Percentiles rank a stretch among this genome's conserved stretches.
These are phyloP conservation scores for Cryptosporidium sp. DNA, from an alignment of 169 alveolate genomes.

Conservation along the genomic window DNA sequence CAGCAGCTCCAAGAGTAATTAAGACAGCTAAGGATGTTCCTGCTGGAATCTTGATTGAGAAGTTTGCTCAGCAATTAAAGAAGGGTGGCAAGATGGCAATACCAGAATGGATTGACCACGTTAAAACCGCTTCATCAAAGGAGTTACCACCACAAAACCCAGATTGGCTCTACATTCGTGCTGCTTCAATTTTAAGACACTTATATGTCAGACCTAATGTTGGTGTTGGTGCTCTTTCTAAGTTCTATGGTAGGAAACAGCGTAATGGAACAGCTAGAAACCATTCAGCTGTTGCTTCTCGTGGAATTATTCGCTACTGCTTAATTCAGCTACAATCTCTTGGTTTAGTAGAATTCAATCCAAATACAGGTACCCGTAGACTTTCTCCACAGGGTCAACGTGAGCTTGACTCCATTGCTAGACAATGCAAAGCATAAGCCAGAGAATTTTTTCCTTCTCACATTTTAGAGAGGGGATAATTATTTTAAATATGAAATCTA, in stretches of 20 bases:
- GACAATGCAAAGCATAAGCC: constrained; percentile 80
- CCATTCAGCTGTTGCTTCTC: constrained; percentile 93
- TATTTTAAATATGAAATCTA: not conserved
- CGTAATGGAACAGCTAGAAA: constrained; percentile 92
- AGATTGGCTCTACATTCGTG: constrained; percentile 96
- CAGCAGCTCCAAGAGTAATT: constrained; percentile 75
- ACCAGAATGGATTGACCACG: constrained; percentile 96
- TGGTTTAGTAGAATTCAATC: constrained; percentile 92
- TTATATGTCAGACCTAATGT: constrained; percentile 93
- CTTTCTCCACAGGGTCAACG: constrained; percentile 87
- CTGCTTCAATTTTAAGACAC: constrained; percentile 96
- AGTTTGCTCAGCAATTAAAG: constrained; percentile 94
- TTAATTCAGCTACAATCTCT: constrained; percentile 92
- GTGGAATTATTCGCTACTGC: constrained; percentile 94
- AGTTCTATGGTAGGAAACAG: constrained; percentile 92
- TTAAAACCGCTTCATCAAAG: constrained; percentile 93
- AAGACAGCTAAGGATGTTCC: constrained; percentile 94
- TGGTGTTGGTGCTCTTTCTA: constrained; percentile 93
- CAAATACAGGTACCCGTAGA: constrained; percentile 88
- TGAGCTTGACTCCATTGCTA: constrained; percentile 86
- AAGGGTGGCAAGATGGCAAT: constrained; percentile 92
- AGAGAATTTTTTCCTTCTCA: not conserved
- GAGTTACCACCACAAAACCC: constrained; percentile 95
- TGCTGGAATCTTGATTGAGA: constrained; percentile 93
- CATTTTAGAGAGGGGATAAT: not conserved